phyloP scores from a whole-genome alignment of 768 basidiomycete genomes.

The Agrocybe praecox region DNA sequence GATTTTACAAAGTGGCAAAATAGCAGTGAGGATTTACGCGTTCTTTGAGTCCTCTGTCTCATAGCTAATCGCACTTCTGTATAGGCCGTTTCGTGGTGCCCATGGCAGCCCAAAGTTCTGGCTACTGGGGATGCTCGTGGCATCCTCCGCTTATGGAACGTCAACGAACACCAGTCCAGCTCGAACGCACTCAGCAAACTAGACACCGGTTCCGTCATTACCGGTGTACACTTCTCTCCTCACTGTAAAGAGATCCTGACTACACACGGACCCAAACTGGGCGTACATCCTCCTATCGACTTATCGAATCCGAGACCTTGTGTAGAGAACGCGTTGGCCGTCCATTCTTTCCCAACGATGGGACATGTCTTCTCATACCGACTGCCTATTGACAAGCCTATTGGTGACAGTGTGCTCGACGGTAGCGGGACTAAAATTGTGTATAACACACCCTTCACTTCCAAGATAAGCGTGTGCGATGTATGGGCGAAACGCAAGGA shows the following conservation, averaged over 20 bases:
- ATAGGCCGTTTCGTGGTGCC: conserved; percentile 86
- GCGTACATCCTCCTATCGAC: conserved; percentile 7
- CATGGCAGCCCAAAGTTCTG: conserved; percentile 77
- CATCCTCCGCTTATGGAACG: conserved; percentile 53
- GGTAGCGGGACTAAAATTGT: conserved; percentile 27
- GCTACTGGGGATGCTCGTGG: conserved; percentile 65
- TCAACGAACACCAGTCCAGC: conserved; percentile 23
- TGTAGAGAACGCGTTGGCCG: conserved; percentile 40
- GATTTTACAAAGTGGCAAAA: conserved; percentile 66
- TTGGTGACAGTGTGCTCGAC: conserved; percentile 56
- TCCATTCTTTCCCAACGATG: conserved; percentile 64
- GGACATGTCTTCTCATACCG: conserved; percentile 49
- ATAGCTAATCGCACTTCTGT: neutral
- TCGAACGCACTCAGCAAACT: conserved; percentile 42
- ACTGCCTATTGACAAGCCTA: conserved; percentile 46
- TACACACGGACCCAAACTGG: conserved; percentile 55
- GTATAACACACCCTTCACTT: conserved; percentile 24
- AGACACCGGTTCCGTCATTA: conserved; percentile 62
- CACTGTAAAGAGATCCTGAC: conserved; percentile 87
- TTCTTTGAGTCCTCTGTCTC: neutral
- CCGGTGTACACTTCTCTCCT: conserved; percentile 72
- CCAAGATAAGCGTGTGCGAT: conserved; percentile 29
- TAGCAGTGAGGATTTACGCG: conserved; percentile 42
- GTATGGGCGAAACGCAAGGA: conserved; percentile 31
- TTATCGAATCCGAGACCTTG: conserved; percentile 16